Percentiles rank a stretch among this genome's conserved stretches.
Evolutionary conservation across 1,284 basidiomycete species (phyloP).

Genomic region (Ustanciosporium gigantosporum): DNA sequence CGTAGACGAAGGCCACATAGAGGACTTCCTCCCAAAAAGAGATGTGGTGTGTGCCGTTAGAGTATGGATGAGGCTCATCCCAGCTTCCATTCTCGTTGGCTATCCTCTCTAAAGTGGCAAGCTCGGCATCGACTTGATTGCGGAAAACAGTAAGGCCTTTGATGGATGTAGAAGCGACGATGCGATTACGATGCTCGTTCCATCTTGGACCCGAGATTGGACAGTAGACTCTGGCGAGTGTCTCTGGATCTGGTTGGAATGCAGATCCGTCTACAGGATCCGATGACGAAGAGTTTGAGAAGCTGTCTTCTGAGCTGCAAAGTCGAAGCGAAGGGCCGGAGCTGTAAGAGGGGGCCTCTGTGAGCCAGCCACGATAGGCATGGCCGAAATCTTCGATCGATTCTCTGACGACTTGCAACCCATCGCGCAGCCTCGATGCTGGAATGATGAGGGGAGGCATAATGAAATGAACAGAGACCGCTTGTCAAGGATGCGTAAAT

Average conservation of each 20-base stretch:
- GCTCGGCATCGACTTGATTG: constrained; percentile 27
- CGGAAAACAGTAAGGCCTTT: constrained; percentile 29
- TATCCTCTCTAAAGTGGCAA: constrained; percentile 15
- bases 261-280: not conserved
- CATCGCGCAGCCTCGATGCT: constrained; percentile 25
- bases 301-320: no score
- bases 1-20: constrained; percentile 21
- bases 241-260: constrained; percentile 11
- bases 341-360: constrained; percentile 26
- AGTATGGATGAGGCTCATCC: constrained; percentile 29
- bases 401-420: constrained; percentile 11
- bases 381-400: constrained; percentile 22
- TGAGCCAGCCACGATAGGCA: constrained; percentile 22
- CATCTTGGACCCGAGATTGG: constrained; percentile 28
- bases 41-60: constrained; percentile 43
- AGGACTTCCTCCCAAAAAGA: constrained; percentile 41
- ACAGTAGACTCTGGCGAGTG: constrained; percentile 15
- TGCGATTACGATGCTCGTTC: constrained; percentile 28
- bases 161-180: constrained; percentile 24
- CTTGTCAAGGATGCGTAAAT: no score
- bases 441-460: constrained; percentile 22
- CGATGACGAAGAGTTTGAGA: not conserved
- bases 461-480: no score
- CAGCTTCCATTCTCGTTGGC: constrained; percentile 18
- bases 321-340: constrained; percentile 12